Evolutionary conservation across 768 basidiomycete species (phyloP).

Genomic region (Chalciporus sphaerocephalus): DNA sequence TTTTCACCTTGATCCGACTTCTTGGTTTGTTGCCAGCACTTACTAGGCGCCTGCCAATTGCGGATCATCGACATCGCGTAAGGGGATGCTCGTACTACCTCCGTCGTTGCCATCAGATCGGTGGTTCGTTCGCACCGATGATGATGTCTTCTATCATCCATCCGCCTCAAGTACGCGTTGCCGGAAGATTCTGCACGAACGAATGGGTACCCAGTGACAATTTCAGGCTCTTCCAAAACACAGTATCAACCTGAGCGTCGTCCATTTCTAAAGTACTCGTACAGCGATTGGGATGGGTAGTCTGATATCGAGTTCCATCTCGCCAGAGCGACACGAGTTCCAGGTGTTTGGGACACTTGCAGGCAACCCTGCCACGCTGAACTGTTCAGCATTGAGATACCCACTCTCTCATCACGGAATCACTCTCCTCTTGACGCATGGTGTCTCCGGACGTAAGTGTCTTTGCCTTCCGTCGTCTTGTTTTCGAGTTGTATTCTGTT

Average conservation of each 20-base stretch:
- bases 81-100: no score
- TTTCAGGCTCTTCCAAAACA: not conserved
- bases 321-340: constrained; percentile 20
- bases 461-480: not conserved
- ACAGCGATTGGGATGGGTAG: constrained; percentile 1
- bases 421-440: constrained; percentile 28
- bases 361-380: constrained; percentile 9
- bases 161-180: not conserved
- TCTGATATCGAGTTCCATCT: not conserved
- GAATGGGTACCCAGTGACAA: no score
- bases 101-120: not conserved
- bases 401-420: constrained; percentile 20
- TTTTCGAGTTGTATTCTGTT: not conserved
- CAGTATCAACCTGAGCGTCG: not conserved
- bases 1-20: no score
- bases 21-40: no score
- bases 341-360: constrained; percentile 15
- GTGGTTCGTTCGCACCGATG: not conserved
- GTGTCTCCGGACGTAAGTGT: constrained; percentile 25
- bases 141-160: not conserved
- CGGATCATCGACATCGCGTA: no score
- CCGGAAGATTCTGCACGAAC: no score
- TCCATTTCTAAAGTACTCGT: not conserved
- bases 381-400: constrained; percentile 25
- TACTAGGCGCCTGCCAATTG: no score